Evolutionary conservation across 305 asterid species (phyloP), one percentile per base, ranked within the genome.

Genomic region (Fraxinus baroniana): DNA sequence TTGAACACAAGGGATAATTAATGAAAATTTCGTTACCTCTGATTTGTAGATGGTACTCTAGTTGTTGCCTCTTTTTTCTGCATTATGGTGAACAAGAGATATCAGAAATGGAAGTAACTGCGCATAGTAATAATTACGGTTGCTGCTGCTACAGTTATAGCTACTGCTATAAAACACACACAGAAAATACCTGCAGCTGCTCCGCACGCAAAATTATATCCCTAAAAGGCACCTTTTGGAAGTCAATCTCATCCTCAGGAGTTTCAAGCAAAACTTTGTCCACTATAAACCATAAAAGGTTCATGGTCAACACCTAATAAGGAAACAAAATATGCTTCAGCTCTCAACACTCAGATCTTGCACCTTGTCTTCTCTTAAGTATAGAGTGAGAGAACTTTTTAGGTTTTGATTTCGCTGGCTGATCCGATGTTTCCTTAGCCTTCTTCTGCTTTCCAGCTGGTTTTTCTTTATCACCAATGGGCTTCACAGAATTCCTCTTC

Each of bases 121-220:
- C 49, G 57, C 30, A 28, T 44, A 10, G 7, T 13, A 46, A 57
- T 7, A 76, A 20, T 32, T 28, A n/a, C 17, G 52, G 22, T 22
- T 41, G 49, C 49, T 36, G 15, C 64, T 52, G 20, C 64, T 77
- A 55, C 17, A 76, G 57, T 22, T 20, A 20, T 49, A 60, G 55
- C 18, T 49, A 49, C 64, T 52, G 20, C 64, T 77, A 66, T 52
- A 62, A 73, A 75, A 64, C 71, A 28, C 57, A 73, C 76, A 83
- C 70, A 22, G 66, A 74, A 78, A 33, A 57, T 85, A 95, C 97
- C 95, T 62, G 84, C 80, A 86, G 86, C 83, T 87, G 87, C 89
- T 94, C 99, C 13, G 93, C 97, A 75, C 93, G 93, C 83, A 91
- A 78, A 87, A 96, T 88, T 80, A 96, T 81, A 87, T 94, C 97